phyloP scores from a whole-genome alignment of 768 basidiomycete genomes.

The Macrolepiota albuminosa region DNA sequence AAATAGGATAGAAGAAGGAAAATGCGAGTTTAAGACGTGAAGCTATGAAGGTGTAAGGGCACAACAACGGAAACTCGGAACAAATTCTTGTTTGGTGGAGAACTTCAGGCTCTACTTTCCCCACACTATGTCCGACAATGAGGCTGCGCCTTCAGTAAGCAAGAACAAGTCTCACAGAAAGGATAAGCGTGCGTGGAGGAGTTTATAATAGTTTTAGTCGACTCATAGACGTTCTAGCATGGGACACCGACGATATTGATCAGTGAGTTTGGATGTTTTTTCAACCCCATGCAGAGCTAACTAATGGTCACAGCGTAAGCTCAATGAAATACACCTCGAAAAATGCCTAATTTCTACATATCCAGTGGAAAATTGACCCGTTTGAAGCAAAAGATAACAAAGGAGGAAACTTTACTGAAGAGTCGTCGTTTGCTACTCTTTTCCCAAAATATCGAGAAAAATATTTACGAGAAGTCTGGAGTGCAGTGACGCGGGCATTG shows the following conservation, averaged over 20 bases:
- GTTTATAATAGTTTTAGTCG: background rate
- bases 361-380: slow-evolving; percentile 84
- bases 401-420: slow-evolving; percentile 83
- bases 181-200: slow-evolving; percentile 76
- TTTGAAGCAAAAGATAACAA: slow-evolving; percentile 76
- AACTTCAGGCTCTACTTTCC: slow-evolving; percentile 1
- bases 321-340: background rate
- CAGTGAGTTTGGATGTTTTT: slow-evolving; percentile 57
- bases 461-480: slow-evolving; percentile 94
- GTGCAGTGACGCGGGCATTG: slow-evolving; percentile 78
- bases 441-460: slow-evolving; percentile 99
- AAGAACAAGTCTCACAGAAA: slow-evolving; percentile 91
- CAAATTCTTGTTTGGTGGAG: slow-evolving; percentile 9
- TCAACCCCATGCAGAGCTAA: slow-evolving; percentile 6
- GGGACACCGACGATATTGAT: slow-evolving; percentile 99
- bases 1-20: slow-evolving; percentile 4
- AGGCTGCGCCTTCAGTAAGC: slow-evolving; percentile 42
- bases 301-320: slow-evolving; percentile 37
- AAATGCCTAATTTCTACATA: background rate
- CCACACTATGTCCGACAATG: slow-evolving; percentile 38
- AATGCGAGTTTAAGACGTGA: slow-evolving; percentile 5
- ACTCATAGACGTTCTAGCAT: slow-evolving; percentile 51
- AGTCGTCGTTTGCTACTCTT: slow-evolving; percentile 96
- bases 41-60: background rate
- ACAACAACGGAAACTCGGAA: slow-evolving; percentile 9